phyloP scores from a whole-genome alignment of 208 protist genomes.

The Phytomonas francai region DNA sequence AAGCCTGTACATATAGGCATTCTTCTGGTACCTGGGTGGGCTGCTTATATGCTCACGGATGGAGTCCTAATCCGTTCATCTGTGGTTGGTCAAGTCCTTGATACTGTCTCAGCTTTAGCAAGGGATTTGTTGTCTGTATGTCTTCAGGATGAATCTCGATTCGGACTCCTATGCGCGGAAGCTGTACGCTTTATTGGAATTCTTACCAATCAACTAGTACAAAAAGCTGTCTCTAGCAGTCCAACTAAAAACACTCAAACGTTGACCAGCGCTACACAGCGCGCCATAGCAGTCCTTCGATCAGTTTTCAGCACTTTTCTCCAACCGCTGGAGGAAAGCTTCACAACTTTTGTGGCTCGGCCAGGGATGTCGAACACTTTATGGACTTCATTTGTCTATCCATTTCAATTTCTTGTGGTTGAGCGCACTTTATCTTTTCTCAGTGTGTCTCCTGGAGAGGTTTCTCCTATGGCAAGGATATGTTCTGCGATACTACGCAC shows the following conservation, averaged over 20 bases:
- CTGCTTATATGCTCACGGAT: slow-evolving; percentile 16
- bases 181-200: background rate
- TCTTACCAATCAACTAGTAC: background rate
- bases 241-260: background rate
- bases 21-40: slow-evolving; percentile 22
- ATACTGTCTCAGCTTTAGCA: background rate
- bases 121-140: background rate
- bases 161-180: background rate
- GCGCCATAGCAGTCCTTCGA: background rate
- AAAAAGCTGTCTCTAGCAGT: background rate
- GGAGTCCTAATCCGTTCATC: background rate
- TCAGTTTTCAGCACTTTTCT: slow-evolving; percentile 6
- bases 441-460: background rate
- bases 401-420: slow-evolving; percentile 5
- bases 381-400: slow-evolving; percentile 22
- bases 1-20: slow-evolving; percentile 7
- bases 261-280: background rate
- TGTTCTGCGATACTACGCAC: slow-evolving; percentile 28
- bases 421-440: background rate
- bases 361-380: slow-evolving; percentile 40
- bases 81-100: background rate
- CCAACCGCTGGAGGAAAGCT: slow-evolving; percentile 22
- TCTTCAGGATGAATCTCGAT: slow-evolving; percentile 1
- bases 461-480: background rate
- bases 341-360: slow-evolving; percentile 26